Base-by-base conservation (phyloP, 2,329 filamentous ascomycete genomes). In the Pseudocercospora macadamiae region DNA sequence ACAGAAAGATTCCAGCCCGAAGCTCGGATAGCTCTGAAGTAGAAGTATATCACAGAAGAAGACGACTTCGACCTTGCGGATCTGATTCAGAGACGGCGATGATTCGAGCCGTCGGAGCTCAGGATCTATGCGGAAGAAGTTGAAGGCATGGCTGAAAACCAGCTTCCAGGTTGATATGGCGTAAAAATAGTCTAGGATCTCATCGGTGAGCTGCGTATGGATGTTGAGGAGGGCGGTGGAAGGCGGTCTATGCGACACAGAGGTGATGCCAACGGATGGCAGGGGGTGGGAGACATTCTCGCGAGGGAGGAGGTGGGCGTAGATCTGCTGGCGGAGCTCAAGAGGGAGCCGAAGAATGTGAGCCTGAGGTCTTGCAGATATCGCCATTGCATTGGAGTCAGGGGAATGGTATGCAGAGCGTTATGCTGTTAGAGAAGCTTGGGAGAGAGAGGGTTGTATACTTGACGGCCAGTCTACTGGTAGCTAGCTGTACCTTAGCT, bases 311-410 rank as follows among this genome's bases (percentile, higher is more conserved):
- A 79, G 54, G 60, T 72, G 68, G 30, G 60, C 42, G 66, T 78
- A 80, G 34, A 80, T 77, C 7, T 75, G 65, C 19, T 74, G 70
- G 26, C 78, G 75, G 36, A 81, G 70, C 59, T 81, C 78, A 52
- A 76, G 56, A 3, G 78, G 78, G 12, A 80, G 71, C 37, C 56
- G 73, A 62, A 70, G 74, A 61, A 66, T 66, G 12, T 62, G 60
- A 57, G 56, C 61, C 14, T 32, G 39, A 16, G 12, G 12, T 28
- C 16, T 8, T 9, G 47, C n/a, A n/a, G n/a, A n/a, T n/a, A n/a
- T n/a, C n/a, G n/a, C n/a, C n/a, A n/a, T n/a, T n/a, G n/a, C n/a
- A n/a, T n/a, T n/a, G n/a, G n/a, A n/a, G n/a, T n/a, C n/a, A n/a
- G n/a, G n/a, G n/a, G n/a, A n/a, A n/a, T n/a, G n/a, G n/a, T n/a